Evolutionary conservation across 2,329 filamentous ascomycete genomes (phyloP).

Genomic region (Calcarisporium arbuscula): DNA sequence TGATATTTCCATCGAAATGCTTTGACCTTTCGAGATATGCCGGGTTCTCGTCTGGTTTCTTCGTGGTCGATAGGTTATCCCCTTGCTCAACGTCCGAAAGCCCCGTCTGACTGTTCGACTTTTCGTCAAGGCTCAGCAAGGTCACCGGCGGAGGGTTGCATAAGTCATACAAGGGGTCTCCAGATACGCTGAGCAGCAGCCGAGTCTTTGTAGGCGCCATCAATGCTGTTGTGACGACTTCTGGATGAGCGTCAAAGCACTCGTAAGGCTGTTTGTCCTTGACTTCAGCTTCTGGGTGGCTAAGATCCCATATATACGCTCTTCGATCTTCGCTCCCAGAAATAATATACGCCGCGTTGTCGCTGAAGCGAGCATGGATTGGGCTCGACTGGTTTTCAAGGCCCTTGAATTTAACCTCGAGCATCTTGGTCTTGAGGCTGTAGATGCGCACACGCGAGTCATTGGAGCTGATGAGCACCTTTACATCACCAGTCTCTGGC

Average conservation of each 20-base stretch:
- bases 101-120: conserved; percentile 34
- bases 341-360: conserved; percentile 79
- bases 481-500: conserved; percentile 56
- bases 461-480: conserved; percentile 87
- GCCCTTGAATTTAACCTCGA: conserved; percentile 87
- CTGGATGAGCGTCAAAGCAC: conserved; percentile 82
- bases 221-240: conserved; percentile 82
- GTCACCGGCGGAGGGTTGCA: conserved; percentile 92
- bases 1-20: conserved; percentile 80
- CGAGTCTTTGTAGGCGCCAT: conserved; percentile 77
- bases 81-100: conserved; percentile 29
- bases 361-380: conserved; percentile 82
- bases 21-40: conserved; percentile 69
- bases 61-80: conserved; percentile 25
- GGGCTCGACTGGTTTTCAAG: conserved; percentile 87
- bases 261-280: conserved; percentile 80
- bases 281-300: conserved; percentile 49
- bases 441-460: conserved; percentile 90
- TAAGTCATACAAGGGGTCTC: conserved; percentile 90
- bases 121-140: conserved; percentile 67
- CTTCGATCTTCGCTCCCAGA: conserved; percentile 90
- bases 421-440: conserved; percentile 73
- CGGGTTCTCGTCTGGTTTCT: conserved; percentile 61
- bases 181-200: conserved; percentile 70
- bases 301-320: conserved; percentile 77